A percentile compares a stretch with the other conserved stretches of the same genome.
Evolutionary conservation across 768 basidiomycete species (phyloP).

Genomic region (Psilocybe cubensis): DNA sequence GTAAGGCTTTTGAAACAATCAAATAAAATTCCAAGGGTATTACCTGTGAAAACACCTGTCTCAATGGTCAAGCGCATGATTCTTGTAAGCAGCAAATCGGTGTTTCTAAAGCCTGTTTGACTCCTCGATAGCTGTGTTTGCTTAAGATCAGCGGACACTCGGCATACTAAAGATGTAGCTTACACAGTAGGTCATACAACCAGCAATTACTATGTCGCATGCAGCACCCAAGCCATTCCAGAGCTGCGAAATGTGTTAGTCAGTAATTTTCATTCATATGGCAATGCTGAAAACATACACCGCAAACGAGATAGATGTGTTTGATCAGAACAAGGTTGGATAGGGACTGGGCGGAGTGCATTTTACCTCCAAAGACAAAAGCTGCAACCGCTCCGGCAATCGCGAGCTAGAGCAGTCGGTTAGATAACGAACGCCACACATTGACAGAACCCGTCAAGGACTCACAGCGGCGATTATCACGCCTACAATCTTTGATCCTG

Average conservation of each 20-base stretch:
- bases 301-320: conserved; percentile 29
- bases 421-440: conserved; percentile 11
- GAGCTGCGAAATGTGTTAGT: conserved; percentile 17
- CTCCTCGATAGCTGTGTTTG: conserved; percentile 23
- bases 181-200: conserved; percentile 34
- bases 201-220: conserved; percentile 35
- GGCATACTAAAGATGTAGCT: conserved; percentile 1
- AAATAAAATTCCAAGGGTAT: neutral
- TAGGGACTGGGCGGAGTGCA: conserved; percentile 17
- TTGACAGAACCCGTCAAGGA: conserved; percentile 15
- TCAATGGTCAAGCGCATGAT: conserved; percentile 39
- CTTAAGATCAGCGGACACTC: neutral
- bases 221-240: conserved; percentile 37
- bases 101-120: conserved; percentile 27
- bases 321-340: conserved; percentile 20
- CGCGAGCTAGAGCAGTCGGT: conserved; percentile 21
- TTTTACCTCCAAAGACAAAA: conserved; percentile 25
- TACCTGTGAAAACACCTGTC: conserved; percentile 37
- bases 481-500: conserved; percentile 24
- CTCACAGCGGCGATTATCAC: conserved; percentile 26
- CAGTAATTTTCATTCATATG: neutral
- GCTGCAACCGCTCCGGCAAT: conserved; percentile 19
- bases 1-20: neutral
- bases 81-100: conserved; percentile 27
- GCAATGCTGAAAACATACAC: conserved; percentile 17